Conservation (phyloP, 768 basidiomycete species). For the Russula vinacea region DNA sequence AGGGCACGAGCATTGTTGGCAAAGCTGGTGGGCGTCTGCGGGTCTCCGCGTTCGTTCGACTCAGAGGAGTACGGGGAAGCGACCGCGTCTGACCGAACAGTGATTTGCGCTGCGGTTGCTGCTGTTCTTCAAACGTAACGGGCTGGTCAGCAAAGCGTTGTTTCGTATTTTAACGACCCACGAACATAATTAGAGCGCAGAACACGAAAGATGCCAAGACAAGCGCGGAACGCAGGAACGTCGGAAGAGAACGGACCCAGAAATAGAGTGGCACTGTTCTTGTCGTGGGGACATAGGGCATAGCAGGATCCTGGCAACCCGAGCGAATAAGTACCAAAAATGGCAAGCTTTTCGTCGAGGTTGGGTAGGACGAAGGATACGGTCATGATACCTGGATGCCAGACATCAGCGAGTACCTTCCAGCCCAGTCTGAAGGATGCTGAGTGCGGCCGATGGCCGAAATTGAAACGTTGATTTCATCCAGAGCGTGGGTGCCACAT, state of each 20-base stretch:
- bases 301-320: background rate
- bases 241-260: background rate
- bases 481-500: too few species aligned
- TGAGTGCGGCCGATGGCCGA: background rate
- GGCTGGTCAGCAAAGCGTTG: background rate
- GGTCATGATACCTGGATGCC: background rate
- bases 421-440: slow-evolving; percentile 9
- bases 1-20: background rate
- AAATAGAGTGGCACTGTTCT: slow-evolving; percentile 2
- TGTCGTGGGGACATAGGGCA: slow-evolving; percentile 16
- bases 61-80: background rate
- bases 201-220: slow-evolving; percentile 3
- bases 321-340: background rate
- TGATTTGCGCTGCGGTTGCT: background rate
- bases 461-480: background rate
- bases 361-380: background rate
- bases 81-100: background rate
- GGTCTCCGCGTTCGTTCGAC: background rate
- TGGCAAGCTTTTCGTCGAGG: slow-evolving; percentile 2
- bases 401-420: background rate
- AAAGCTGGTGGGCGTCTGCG: background rate
- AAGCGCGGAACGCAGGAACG: slow-evolving; percentile 1
- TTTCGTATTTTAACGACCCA: background rate
- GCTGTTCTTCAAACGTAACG: slow-evolving; percentile 1
- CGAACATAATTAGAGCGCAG: slow-evolving; percentile 5